Conservation (phyloP, 179 eudicot species). For the Vitellaria paradoxa region DNA sequence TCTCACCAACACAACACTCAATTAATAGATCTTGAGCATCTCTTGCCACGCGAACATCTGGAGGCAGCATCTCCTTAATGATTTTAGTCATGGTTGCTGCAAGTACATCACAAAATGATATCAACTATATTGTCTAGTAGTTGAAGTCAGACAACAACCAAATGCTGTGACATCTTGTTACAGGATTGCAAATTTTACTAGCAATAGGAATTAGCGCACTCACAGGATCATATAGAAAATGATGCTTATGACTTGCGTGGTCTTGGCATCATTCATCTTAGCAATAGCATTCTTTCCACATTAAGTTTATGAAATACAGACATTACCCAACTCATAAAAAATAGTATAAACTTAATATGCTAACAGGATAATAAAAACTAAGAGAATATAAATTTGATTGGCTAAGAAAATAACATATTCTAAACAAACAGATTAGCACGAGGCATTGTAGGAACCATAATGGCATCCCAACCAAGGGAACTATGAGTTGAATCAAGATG, state of each 20-base stretch:
- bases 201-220: not conserved
- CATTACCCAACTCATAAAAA: not conserved
- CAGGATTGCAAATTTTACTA: not conserved
- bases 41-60: conserved; percentile 98
- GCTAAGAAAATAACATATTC: not conserved
- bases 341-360: not conserved
- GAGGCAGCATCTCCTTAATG: conserved; percentile 98
- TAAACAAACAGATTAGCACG: not conserved
- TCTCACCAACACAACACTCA: conserved; percentile 96
- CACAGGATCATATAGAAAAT: not conserved
- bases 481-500: not conserved
- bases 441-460: not conserved
- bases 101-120: conserved; percentile 22
- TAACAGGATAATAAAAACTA: not conserved
- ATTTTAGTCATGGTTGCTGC: conserved; percentile 98
- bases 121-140: not conserved
- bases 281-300: not conserved
- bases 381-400: not conserved
- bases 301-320: not conserved
- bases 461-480: not conserved
- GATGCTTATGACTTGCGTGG: not conserved
- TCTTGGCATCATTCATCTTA: conserved; percentile 9
- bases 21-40: conserved; percentile 94
- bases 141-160: not conserved
- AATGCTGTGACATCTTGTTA: not conserved